A percentile compares a stretch with the other conserved stretches of the same genome.
Evolutionary conservation across 2,329 filamentous ascomycete species (phyloP).

Genomic region (Colletotrichum sp.): DNA sequence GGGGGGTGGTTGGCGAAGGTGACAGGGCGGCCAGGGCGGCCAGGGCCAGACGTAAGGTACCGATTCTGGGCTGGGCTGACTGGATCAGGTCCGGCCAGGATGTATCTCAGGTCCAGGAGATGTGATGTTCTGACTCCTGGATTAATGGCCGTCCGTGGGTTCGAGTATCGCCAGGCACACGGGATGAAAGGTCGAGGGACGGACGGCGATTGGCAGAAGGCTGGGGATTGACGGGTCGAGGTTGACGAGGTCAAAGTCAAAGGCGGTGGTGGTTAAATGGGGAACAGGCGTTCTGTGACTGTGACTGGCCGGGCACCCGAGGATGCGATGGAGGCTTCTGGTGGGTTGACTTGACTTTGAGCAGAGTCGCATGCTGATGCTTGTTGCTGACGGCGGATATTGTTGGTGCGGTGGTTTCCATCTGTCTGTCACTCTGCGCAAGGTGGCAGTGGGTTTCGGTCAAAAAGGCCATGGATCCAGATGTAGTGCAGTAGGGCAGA

Average conservation of each 20-base stretch:
- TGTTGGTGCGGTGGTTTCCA: not conserved
- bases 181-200: slow-evolving; percentile 1
- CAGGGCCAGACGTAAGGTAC: slow-evolving; percentile 19
- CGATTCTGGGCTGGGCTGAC: not conserved
- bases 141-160: not conserved
- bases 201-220: slow-evolving; percentile 5
- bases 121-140: not conserved
- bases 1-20: slow-evolving; percentile 8
- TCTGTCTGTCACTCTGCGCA: not conserved
- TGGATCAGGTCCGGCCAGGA: not conserved
- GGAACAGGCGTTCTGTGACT: not conserved
- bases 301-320: not conserved
- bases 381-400: not conserved
- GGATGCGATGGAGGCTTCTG: not conserved
- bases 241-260: slow-evolving; percentile 11
- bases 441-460: not conserved
- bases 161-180: slow-evolving; percentile 13
- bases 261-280: not conserved
- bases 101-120: not conserved
- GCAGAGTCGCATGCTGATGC: not conserved
- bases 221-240: not conserved
- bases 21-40: slow-evolving; percentile 3
- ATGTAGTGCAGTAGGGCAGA: not conserved
- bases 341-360: not conserved
- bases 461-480: not conserved